Percentiles rank a stretch among this genome's conserved stretches.
Conservation (phyloP, 495 filamentous ascomycete genomes). For the Cladorrhinum samala region DNA sequence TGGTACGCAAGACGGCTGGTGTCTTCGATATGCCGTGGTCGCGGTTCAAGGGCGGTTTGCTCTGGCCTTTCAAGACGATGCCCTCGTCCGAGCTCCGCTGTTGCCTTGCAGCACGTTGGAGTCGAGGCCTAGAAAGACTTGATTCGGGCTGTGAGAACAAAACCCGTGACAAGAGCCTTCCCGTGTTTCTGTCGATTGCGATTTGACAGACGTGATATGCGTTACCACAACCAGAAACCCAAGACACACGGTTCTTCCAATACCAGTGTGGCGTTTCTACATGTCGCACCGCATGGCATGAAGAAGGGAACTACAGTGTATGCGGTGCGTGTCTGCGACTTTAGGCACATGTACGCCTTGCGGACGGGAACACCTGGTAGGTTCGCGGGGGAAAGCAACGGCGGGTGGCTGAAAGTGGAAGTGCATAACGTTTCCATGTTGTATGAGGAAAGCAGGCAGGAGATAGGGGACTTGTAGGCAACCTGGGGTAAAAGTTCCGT, state of each 20-base stretch:
- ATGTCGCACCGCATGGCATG: slow-evolving; percentile 10
- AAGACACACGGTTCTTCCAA: slow-evolving; percentile 19
- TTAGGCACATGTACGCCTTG: not conserved
- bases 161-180: not conserved
- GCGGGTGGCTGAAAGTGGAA: slow-evolving; percentile 19
- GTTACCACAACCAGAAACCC: slow-evolving; percentile 14
- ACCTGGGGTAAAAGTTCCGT: not conserved
- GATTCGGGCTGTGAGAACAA: not conserved
- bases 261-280: slow-evolving; percentile 10
- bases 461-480: not conserved
- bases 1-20: not conserved
- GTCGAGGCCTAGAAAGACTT: not conserved
- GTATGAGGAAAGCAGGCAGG: not conserved
- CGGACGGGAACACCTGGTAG: slow-evolving; percentile 1
- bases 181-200: slow-evolving; percentile 8
- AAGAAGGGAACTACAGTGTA: not conserved
- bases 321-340: not conserved
- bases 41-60: not conserved
- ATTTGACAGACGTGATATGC: slow-evolving; percentile 17
- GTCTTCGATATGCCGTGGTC: not conserved
- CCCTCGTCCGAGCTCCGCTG: not conserved
- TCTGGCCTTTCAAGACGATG: not conserved
- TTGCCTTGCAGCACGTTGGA: not conserved
- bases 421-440: slow-evolving; percentile 8
- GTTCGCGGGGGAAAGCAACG: slow-evolving; percentile 17